Percentiles rank a stretch among this genome's conserved stretches.
phyloP scores from a whole-genome alignment of 164 flowering plant species.

The Piper betle region DNA sequence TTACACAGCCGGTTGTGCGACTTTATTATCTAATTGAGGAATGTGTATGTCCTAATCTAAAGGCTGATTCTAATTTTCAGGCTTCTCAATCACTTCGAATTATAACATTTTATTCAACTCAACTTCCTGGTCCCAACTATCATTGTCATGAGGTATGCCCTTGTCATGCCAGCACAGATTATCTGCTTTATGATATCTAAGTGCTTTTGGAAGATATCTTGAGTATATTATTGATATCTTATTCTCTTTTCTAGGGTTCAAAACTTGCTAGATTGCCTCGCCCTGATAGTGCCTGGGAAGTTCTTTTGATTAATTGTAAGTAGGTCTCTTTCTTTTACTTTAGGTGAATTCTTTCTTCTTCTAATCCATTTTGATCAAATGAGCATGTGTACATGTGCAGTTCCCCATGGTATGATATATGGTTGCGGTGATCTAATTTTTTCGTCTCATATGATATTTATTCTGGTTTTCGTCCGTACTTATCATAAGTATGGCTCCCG shows the following conservation, averaged over 20 bases:
- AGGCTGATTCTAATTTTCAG: slow-evolving; percentile 14
- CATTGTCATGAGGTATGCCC: slow-evolving; percentile 86
- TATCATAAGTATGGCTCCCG: slow-evolving; percentile 83
- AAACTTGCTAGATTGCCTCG: slow-evolving; percentile 79
- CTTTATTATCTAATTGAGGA: no score
- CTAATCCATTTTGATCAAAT: slow-evolving; percentile 1
- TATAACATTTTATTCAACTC: slow-evolving; percentile 84
- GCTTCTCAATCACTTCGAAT: slow-evolving; percentile 79
- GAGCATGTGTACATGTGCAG: slow-evolving; percentile 30
- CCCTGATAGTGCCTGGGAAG: slow-evolving; percentile 59
- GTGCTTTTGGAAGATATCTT: not conserved
- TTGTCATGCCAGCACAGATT: not conserved
- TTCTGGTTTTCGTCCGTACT: slow-evolving; percentile 77
- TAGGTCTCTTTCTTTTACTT: not conserved
- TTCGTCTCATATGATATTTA: slow-evolving; percentile 98
- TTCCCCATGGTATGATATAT: slow-evolving; percentile 75
- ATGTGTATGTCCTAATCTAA: not conserved
- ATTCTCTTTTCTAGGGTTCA: slow-evolving; percentile 53
- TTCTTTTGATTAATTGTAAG: slow-evolving; percentile 63
- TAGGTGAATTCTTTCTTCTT: not conserved
- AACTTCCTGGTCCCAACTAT: slow-evolving; percentile 98
- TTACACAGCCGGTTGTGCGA: no score
- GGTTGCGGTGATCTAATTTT: slow-evolving; percentile 99
- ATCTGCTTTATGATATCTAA: not conserved
- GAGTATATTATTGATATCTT: not conserved